Conservation (phyloP, 2,329 filamentous ascomycete species). For the Aspergillus sp. region DNA sequence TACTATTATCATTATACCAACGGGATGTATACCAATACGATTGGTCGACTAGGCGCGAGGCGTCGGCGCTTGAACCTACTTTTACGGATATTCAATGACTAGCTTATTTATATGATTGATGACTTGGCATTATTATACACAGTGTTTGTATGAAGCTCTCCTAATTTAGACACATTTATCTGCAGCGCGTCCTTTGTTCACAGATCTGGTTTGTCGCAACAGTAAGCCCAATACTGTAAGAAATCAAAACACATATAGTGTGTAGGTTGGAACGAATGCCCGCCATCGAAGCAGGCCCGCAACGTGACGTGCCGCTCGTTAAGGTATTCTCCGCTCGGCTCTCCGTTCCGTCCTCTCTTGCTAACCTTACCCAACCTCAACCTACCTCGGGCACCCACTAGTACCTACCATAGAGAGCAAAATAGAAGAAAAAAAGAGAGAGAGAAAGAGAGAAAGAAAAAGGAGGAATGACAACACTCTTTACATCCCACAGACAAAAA, state of each 20-base stretch:
- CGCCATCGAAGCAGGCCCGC: no score
- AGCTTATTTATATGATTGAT: constrained; percentile 4
- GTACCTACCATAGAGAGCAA: no score
- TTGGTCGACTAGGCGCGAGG: constrained; percentile 3
- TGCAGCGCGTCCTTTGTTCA: constrained; percentile 40
- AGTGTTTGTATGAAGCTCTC: background rate
- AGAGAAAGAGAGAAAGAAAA: no score
- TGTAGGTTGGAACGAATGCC: no score
- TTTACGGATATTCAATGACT: background rate
- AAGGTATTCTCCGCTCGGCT: no score
- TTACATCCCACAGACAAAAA: constrained; percentile 7
- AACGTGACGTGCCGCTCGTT: no score
- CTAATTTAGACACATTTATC: background rate
- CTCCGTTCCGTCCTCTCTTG: no score
- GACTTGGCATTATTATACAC: background rate
- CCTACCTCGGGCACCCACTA: no score
- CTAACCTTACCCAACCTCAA: no score
- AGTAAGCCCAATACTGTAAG: background rate
- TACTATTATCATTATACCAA: constrained; percentile 22
- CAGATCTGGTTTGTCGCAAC: constrained; percentile 32
- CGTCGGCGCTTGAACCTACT: constrained; percentile 5
- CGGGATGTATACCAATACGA: constrained; percentile 6
- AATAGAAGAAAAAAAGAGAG: no score
- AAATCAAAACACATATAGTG: no score
- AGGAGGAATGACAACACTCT: background rate